Percentiles rank a stretch among this genome's conserved stretches.
phyloP scores from a whole-genome alignment of 169 alveolate genomes.

The Babesia caballi region DNA sequence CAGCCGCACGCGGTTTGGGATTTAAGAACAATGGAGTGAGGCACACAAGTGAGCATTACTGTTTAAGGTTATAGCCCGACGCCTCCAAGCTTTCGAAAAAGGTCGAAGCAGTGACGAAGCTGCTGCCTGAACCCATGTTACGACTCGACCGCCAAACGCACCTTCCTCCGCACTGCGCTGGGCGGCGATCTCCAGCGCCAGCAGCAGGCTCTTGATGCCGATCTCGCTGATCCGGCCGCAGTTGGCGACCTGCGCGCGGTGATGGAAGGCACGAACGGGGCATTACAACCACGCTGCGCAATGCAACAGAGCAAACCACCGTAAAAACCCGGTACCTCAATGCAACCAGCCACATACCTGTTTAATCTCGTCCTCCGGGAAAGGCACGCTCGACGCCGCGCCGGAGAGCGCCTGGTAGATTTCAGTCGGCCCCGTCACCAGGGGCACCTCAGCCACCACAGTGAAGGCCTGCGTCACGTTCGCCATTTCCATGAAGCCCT shows the following conservation, averaged over 20 bases:
- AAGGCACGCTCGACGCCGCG: not conserved
- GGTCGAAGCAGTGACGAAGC: conserved; percentile 26
- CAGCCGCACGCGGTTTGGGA: not conserved
- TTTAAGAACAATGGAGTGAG: not conserved
- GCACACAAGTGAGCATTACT: not conserved
- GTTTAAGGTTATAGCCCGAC: conserved; percentile 36
- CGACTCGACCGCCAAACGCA: not conserved
- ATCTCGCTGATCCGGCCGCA: conserved; percentile 40
- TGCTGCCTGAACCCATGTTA: conserved; percentile 35
- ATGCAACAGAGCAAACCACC: too few species aligned
- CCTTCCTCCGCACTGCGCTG: conserved; percentile 48
- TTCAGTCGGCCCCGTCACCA: conserved; percentile 64
- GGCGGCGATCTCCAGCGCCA: conserved; percentile 66
- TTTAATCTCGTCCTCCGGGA: conserved; percentile 49
- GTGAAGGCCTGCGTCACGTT: conserved; percentile 61
- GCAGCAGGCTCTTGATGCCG: conserved; percentile 54
- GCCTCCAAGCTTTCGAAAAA: conserved; percentile 62
- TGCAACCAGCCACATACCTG: too few species aligned
- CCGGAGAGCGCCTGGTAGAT: conserved; percentile 57
- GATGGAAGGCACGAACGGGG: not conserved
- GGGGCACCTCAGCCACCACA: conserved; percentile 57
- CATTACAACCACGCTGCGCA: too few species aligned
- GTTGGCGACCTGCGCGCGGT: conserved; percentile 43
- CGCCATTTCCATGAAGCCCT: conserved; percentile 77
- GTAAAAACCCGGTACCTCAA: too few species aligned